A percentile compares a stretch with the other conserved stretches of the same genome.
Conservation (phyloP, 305 asterid genomes). For the Fraxinus greggii region DNA sequence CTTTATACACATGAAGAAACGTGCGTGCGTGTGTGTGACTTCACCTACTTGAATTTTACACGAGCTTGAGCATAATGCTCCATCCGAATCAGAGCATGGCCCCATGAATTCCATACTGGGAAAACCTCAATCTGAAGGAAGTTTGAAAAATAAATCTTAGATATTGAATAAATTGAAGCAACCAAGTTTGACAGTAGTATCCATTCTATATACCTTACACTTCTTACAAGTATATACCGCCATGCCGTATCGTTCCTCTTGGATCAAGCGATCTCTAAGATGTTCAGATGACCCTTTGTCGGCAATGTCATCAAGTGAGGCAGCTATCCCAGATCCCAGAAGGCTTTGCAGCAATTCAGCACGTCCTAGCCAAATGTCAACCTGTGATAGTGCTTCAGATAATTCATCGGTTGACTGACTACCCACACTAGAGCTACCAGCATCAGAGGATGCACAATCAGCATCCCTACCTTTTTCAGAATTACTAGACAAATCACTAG, state of each 20-base stretch:
- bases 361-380: slow-evolving; percentile 87
- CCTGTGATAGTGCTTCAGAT: slow-evolving; percentile 77
- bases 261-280: slow-evolving; percentile 89
- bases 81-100: slow-evolving; percentile 92
- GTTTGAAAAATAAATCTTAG: slow-evolving; percentile 20
- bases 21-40: slow-evolving; percentile 3
- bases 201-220: slow-evolving; percentile 69
- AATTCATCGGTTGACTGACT: slow-evolving; percentile 89
- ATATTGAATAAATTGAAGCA: slow-evolving; percentile 12
- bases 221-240: slow-evolving; percentile 97
- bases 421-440: slow-evolving; percentile 91
- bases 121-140: slow-evolving; percentile 76
- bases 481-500: slow-evolving; percentile 66
- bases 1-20: background rate
- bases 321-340: slow-evolving; percentile 96
- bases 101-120: slow-evolving; percentile 98
- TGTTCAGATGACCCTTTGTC: slow-evolving; percentile 85
- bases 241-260: slow-evolving; percentile 94
- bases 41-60: slow-evolving; percentile 85
- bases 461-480: slow-evolving; percentile 74
- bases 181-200: background rate
- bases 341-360: slow-evolving; percentile 97
- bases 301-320: slow-evolving; percentile 94
- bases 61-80: slow-evolving; percentile 98
- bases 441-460: slow-evolving; percentile 90